These are phyloP conservation scores for Termitomyces sp. DNA, from an alignment of 768 basidiomycete genomes.

Conservation along the genomic window DNA sequence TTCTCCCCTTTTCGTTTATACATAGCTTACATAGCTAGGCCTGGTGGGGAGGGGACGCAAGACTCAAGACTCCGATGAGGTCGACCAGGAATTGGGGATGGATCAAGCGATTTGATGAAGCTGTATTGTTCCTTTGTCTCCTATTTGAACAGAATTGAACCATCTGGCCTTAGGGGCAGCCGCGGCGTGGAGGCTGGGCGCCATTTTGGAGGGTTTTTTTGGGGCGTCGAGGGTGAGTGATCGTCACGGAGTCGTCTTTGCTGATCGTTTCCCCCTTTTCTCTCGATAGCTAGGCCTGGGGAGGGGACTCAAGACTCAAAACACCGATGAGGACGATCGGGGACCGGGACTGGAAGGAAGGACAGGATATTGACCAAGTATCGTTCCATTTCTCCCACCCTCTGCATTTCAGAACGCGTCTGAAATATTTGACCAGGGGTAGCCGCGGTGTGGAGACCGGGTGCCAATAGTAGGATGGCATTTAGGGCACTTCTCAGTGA, in stretches of 20 bases:
- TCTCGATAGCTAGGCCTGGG: not conserved
- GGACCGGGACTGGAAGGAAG: not conserved
- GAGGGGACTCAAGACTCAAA: not conserved
- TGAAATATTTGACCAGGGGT: not conserved
- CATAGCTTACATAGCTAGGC: not conserved
- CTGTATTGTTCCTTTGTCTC: not conserved
- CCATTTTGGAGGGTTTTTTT: not conserved
- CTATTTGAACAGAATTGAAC: not conserved
- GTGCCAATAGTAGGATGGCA: not conserved
- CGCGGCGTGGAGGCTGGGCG: constrained; percentile 3
- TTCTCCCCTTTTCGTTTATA: not conserved
- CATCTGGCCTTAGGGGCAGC: not conserved
- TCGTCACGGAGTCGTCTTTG: not conserved
- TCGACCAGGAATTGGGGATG: too few species aligned
- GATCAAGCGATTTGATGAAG: too few species aligned
- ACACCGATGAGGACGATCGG: not conserved
- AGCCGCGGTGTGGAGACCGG: constrained; percentile 6
- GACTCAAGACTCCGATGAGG: not conserved
- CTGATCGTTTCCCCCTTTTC: not conserved
- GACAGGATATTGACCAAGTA: not conserved
- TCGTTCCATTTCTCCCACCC: not conserved
- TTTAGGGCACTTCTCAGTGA: not conserved
- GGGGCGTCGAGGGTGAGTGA: not conserved
- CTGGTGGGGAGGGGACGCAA: not conserved
- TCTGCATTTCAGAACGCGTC: not conserved